phyloP scores from a whole-genome alignment of 1,284 basidiomycete genomes.

The Cystobasidium sp. region DNA sequence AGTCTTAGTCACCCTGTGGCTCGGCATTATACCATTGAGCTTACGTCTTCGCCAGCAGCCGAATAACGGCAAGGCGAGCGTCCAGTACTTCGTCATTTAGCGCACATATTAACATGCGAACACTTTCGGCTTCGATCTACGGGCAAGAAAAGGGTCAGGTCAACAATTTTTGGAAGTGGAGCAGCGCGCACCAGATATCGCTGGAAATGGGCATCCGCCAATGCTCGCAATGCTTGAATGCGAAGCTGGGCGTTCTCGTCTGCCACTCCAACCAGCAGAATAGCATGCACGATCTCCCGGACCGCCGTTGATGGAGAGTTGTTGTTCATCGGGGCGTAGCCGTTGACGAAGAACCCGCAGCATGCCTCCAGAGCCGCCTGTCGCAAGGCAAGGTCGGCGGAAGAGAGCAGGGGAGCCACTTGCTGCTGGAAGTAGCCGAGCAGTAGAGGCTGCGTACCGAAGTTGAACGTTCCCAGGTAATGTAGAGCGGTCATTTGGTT shows the following conservation, averaged over 20 bases:
- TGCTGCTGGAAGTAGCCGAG: conserved; percentile 34
- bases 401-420: not conserved
- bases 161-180: not conserved
- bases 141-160: no score
- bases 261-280: conserved; percentile 16
- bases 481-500: conserved; percentile 4
- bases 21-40: not conserved
- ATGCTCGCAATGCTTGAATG: not conserved
- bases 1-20: not conserved
- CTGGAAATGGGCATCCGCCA: conserved; percentile 9
- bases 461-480: conserved; percentile 24
- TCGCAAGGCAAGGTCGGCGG: conserved; percentile 5
- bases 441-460: conserved; percentile 30
- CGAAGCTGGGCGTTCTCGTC: conserved; percentile 20
- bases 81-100: conserved; percentile 31
- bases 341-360: conserved; percentile 6
- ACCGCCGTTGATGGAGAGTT: conserved; percentile 12
- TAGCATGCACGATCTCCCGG: conserved; percentile 28
- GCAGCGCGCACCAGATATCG: conserved; percentile 25
- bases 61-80: conserved; percentile 20
- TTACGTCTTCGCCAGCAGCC: conserved; percentile 25
- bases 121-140: conserved; percentile 22
- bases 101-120: conserved; percentile 35
- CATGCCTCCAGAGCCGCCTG: conserved; percentile 22
- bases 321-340: not conserved